These are phyloP conservation scores for Lentinula edodes DNA, from an alignment of 768 basidiomycete genomes.

Conservation along the genomic window DNA sequence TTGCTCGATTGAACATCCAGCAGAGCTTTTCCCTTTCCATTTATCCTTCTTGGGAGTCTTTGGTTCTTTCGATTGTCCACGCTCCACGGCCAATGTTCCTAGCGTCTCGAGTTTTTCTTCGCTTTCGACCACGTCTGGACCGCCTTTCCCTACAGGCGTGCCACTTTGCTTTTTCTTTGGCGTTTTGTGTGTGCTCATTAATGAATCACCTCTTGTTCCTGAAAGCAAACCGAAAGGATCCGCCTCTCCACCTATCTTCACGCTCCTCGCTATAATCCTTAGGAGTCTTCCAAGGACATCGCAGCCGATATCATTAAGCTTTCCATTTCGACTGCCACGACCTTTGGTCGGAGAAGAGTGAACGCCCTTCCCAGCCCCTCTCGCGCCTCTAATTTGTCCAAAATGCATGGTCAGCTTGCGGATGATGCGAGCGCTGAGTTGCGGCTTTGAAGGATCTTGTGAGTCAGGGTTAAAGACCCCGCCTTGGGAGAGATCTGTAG, in stretches of 20 bases:
- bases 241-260: slow-evolving; percentile 69
- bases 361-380: slow-evolving; percentile 43
- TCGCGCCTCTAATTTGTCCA: slow-evolving; percentile 60
- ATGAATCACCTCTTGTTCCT: slow-evolving; percentile 12
- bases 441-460: slow-evolving; percentile 52
- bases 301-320: slow-evolving; percentile 66
- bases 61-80: slow-evolving; percentile 5
- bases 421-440: slow-evolving; percentile 51
- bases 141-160: slow-evolving; percentile 33
- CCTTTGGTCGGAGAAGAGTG: slow-evolving; percentile 34
- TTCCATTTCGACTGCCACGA: slow-evolving; percentile 45
- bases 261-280: slow-evolving; percentile 74
- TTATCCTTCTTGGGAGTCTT: slow-evolving; percentile 10
- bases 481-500: slow-evolving; percentile 47
- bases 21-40: slow-evolving; percentile 1
- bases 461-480: slow-evolving; percentile 59
- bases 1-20: neutral
- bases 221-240: slow-evolving; percentile 53
- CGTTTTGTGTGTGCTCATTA: slow-evolving; percentile 43
- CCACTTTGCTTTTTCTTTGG: slow-evolving; percentile 35
- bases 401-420: slow-evolving; percentile 70
- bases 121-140: slow-evolving; percentile 22
- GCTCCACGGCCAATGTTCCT: slow-evolving; percentile 10
- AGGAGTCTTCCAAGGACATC: slow-evolving; percentile 57
- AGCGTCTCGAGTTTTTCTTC: slow-evolving; percentile 15